Conservation (phyloP, 805 yeast genomes). For the Monosporozyma unispora region DNA sequence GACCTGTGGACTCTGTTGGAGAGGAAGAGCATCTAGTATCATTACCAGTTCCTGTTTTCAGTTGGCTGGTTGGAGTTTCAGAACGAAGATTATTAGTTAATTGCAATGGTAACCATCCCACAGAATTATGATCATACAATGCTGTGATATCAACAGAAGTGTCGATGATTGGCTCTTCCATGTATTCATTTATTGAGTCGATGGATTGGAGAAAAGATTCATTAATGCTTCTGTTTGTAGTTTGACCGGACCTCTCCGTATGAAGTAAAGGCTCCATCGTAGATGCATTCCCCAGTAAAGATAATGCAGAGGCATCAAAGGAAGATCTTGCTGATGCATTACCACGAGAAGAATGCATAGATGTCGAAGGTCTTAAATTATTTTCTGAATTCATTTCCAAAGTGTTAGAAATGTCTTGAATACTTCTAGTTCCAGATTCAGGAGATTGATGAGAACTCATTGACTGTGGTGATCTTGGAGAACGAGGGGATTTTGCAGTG, state of each 20-base stretch:
- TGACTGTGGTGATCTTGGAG: background rate
- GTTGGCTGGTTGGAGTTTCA: background rate
- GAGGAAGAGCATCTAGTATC: background rate
- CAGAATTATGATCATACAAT: conserved; percentile 23
- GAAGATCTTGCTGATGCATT: conserved; percentile 19
- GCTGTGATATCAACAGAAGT: conserved; percentile 34
- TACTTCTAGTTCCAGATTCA: background rate
- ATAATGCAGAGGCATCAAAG: conserved; percentile 10
- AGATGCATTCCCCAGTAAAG: conserved; percentile 3
- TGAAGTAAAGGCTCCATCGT: conserved; percentile 26
- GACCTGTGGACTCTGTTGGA: background rate
- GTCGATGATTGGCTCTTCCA: conserved; percentile 16
- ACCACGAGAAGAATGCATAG: background rate
- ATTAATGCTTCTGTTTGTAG: conserved; percentile 9
- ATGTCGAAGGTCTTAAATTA: background rate
- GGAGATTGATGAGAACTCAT: background rate
- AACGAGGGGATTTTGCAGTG: background rate
- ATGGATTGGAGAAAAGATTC: conserved; percentile 23
- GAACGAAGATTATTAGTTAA: conserved; percentile 4
- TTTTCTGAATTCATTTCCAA: background rate
- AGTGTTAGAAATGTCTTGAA: conserved; percentile 1
- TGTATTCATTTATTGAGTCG: conserved; percentile 21
- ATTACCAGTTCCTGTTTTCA: background rate
- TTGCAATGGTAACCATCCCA: conserved; percentile 23
- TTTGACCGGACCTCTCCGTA: background rate